Base-by-base conservation (phyloP, 2,329 filamentous ascomycete species). In the Clathrospora elynae region DNA sequence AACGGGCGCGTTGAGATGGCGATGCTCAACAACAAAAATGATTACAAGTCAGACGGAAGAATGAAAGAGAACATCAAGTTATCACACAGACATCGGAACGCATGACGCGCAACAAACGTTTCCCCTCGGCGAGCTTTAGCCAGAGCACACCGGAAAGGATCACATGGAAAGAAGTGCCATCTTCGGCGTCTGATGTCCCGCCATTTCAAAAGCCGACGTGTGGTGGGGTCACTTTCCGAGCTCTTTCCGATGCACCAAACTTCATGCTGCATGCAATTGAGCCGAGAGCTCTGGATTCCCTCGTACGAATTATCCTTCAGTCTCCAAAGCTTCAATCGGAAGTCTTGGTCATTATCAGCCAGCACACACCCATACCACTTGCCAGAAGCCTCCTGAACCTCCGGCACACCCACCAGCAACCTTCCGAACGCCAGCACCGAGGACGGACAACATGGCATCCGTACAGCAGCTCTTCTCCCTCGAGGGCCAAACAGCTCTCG, bases 401-500 rank as follows among this genome's bases (percentile, higher is more conserved):
- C n/a, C n/a, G n/a, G 26, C 36, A 17, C 17, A 25, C 14, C 29
- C 25, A 11, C n/a, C 33, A 12, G 14, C 17, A 22, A 20, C 36
- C 19, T 52, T 52, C 49, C 46, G 48, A 51, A 34, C 12, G 20
- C 10, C 20, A 10, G 25, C 20, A 24, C 30, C 18, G 23, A 26
- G 6, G 40, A 22, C 36, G 23, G 6, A 24, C 42, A 61, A 32
- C 28, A 67, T 68, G 64, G 24, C 63, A 12, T 59, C 58, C 2
- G 60, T 68, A 26, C 57, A 63, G 31, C 62, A 76, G 43, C 66
- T 78, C 23, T 78, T 78, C 62, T 75, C 73, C 18, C 70, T 78
- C 7, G 64, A 75, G 47, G 75, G 75, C 34, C 72, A 78, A 55
- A 76, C 73, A 2, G 75, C 75, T 13, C 57, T 78, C 26, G 71